Evolutionary conservation across 805 yeast genomes (phyloP), one percentile per base, ranked within the genome.

Genomic region (Wickerhamiella slavikovae): DNA sequence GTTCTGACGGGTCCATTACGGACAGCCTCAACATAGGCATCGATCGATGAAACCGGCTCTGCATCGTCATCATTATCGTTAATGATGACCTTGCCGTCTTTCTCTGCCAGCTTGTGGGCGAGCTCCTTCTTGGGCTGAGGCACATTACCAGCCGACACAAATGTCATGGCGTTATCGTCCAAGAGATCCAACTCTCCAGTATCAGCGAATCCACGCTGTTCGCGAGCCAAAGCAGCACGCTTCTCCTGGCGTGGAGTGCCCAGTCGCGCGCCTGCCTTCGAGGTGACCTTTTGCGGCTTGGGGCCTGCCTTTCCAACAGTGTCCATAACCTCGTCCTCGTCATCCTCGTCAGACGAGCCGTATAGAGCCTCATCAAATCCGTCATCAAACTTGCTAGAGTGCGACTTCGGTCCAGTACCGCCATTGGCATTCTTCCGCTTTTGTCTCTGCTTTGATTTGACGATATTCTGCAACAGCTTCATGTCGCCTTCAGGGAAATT

Each of bases 281-380:
- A 20, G 5, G 3, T 16, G 4, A n/a, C 24, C 20, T 15, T 18
- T n/a, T n/a, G n/a, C n/a, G n/a, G n/a, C n/a, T n/a, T n/a, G n/a
- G 27, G 3, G 20, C 4, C 24, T 19, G 25, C 9, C 17, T 13
- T 4, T n/a, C 21, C 17, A 7, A 6, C 11, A 14, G 16, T 22
- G 24, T 10, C 12, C 9, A 10, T 10, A 18, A 18, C 21, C 21
- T 18, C 27, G 14, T 24, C 28, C 20, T 58, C 68, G 14, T 62
- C 72, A 5, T 57, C 64, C 11, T 58, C 69, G 27, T 60, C 77
- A 30, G 74, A 66, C 23, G 64, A 66, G 31, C 74, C 91, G 52
- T 85, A 78, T 26, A 89, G 57, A 0, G 92, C 95, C 48, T 77
- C 89, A 44, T 89, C 98, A 43, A 77, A 80, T 22, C 92, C 95